Base-by-base conservation (phyloP, 495 filamentous ascomycete genomes). In the Xylaria acuta region DNA sequence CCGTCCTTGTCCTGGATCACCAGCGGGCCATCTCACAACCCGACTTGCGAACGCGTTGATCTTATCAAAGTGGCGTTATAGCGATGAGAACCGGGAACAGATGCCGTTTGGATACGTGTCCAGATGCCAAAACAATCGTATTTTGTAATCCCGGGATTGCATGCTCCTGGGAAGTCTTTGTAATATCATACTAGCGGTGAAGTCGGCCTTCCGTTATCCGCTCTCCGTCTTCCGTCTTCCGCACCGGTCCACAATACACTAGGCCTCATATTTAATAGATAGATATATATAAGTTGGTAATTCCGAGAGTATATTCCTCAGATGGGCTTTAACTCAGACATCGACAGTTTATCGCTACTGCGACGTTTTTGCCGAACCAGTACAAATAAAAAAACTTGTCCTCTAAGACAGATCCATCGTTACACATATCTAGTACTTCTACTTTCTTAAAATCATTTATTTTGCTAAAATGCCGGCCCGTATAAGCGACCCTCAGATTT, bases 41-140 rank as follows among this genome's bases (percentile, higher is more conserved):
- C 63, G 12, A 65, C 63, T 18, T 65, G 63, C 25, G 63, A 65
- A 34, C 63, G 63, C 8, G 63, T 65, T n/a, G 63, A 65, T 65
- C 63, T 65, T 32, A 65, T 65, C 12, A 65, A 27, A 34, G 63
- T 3, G 41, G 41, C 14, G 14, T 16, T 65, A 30, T 49, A 45
- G 27, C 34, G n/a, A n/a, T 49, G 7, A 9, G 38, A 43, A 43
- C 4, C 36, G n/a, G 12, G 36, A 14, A 27, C 60, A 43, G 12
- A 16, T 43, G 12, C 8, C 8, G 1, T 30, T 2, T 43, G 14
- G 5, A 40, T 43, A 64, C 58, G 20, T 60, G 58, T 32, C 54
- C 34, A 38, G 58, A 22, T 38, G 9, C n/a, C 4, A 3, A 5
- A 43, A 20, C 2, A 43, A 1, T 38, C 20, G 2, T 36, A 22